A percentile compares a stretch with the other conserved stretches of the same genome.
phyloP scores from a whole-genome alignment of 768 basidiomycete genomes.

The Mycena metata region DNA sequence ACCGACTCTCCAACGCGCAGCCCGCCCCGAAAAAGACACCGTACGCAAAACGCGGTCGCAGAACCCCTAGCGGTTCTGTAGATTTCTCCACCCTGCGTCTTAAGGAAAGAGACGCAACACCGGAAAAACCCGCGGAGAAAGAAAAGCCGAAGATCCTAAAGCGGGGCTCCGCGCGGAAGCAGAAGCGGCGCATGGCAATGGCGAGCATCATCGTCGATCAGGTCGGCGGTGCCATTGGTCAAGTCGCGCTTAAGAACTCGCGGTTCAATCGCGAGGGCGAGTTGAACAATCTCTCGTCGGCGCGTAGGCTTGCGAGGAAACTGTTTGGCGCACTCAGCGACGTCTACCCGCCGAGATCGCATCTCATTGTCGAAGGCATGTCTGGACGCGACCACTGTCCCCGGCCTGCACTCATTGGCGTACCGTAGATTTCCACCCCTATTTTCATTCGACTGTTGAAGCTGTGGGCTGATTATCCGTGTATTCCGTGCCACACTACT shows the following conservation, averaged over 20 bases:
- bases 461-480: constrained; percentile 61
- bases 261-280: constrained; percentile 69
- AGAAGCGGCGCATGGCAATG: constrained; percentile 64
- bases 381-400: neutral
- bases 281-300: constrained; percentile 71
- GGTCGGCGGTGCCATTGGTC: constrained; percentile 74
- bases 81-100: constrained; percentile 51
- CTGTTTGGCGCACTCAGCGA: constrained; percentile 74
- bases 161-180: constrained; percentile 51
- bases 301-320: constrained; percentile 76
- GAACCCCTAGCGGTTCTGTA: constrained; percentile 52
- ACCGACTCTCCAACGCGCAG: constrained; percentile 78
- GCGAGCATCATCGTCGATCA: constrained; percentile 80
- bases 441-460: constrained; percentile 79
- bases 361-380: constrained; percentile 77
- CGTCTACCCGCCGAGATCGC: constrained; percentile 68
- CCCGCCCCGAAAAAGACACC: constrained; percentile 56
- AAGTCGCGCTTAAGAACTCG: constrained; percentile 78
- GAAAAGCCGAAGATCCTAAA: constrained; percentile 37
- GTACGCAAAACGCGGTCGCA: constrained; percentile 62
- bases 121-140: constrained; percentile 25
- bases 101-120: constrained; percentile 30
- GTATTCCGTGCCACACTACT: constrained; percentile 1
- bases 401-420: constrained; percentile 1
- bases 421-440: constrained; percentile 79